Evolutionary conservation across 768 basidiomycete genomes (phyloP), one percentile per base, ranked within the genome.

Genomic region (Dioszegia crocea): DNA sequence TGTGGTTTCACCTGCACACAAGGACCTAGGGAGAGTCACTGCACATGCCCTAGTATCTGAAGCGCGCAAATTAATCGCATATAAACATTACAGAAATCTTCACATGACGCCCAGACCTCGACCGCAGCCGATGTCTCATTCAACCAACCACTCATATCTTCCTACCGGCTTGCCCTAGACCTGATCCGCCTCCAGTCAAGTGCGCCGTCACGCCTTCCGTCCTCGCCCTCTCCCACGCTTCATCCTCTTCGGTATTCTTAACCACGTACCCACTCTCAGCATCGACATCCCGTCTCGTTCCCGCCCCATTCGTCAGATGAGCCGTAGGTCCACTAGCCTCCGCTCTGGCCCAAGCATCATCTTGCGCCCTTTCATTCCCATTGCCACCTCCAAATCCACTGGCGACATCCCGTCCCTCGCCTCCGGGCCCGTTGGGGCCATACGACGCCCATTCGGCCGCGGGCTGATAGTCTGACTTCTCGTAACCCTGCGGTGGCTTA

Each of bases 171-270:
- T n/a, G n/a, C n/a, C n/a, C n/a, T n/a, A 43, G 24, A 2, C 33
- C 26, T 17, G 54, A 44, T 21, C 47, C 49, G 11, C 44, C 49
- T 12, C 70, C 70, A 6, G 67, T 68, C 31, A 74, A 39, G 44
- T 74, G 71, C 12, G 71, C 72, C 23, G 74, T 75, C 39, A 69
- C 65, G 24, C 70, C 74, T 9, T 60, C 61, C 21, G 59, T 59
- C 57, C 71, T 65, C 5, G 74, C 71, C 30, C 66, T 57, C 61
- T 73, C 67, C 73, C 76, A 76, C 24, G 75, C 75, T 54, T 70
- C 75, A 39, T 77, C 76, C 59, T 77, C 76, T 54, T 72, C 76
- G 10, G 57, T 61, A 54, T 74, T 73, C 26, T 52, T 44, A 12
- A 67, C 57, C 9, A 60, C 58, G 39, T 57, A 65, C 21, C 68